phyloP scores from a whole-genome alignment of 2,329 filamentous ascomycete species.

The Penicillium sp. region DNA sequence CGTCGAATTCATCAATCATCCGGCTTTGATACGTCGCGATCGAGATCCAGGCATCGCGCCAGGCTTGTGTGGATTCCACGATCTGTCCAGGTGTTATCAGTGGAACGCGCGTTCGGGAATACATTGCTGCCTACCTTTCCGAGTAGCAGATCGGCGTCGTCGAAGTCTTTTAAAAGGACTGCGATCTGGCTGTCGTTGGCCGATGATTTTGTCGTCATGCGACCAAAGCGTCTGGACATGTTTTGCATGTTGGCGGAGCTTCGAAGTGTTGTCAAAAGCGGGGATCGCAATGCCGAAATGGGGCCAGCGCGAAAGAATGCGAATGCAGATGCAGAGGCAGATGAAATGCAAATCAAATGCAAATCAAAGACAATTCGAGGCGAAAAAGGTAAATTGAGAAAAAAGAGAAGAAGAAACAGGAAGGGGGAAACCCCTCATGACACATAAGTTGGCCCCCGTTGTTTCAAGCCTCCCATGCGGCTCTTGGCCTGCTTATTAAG shows the following conservation, averaged over 20 bases:
- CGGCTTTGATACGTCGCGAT: constrained; percentile 70
- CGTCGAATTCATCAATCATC: constrained; percentile 67
- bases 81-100: constrained; percentile 54
- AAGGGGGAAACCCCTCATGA: constrained; percentile 4
- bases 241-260: constrained; percentile 35
- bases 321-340: neutral
- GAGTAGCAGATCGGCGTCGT: constrained; percentile 75
- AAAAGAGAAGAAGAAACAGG: neutral
- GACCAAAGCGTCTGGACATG: constrained; percentile 72
- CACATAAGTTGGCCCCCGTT: constrained; percentile 6
- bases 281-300: neutral
- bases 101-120: constrained; percentile 7
- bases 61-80: constrained; percentile 72
- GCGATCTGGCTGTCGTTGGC: constrained; percentile 77
- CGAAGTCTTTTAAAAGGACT: constrained; percentile 74
- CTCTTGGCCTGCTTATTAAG: constrained; percentile 8
- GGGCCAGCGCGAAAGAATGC: no score
- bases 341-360: neutral
- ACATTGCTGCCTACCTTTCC: constrained; percentile 58
- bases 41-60: constrained; percentile 76
- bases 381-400: neutral
- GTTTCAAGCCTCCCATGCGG: constrained; percentile 24
- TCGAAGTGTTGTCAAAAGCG: neutral
- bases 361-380: neutral
- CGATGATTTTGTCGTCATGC: constrained; percentile 67